Percentiles rank a stretch among this genome's conserved stretches.
Evolutionary conservation across 257 asterid species (phyloP).

Genomic region (Plantago major): DNA sequence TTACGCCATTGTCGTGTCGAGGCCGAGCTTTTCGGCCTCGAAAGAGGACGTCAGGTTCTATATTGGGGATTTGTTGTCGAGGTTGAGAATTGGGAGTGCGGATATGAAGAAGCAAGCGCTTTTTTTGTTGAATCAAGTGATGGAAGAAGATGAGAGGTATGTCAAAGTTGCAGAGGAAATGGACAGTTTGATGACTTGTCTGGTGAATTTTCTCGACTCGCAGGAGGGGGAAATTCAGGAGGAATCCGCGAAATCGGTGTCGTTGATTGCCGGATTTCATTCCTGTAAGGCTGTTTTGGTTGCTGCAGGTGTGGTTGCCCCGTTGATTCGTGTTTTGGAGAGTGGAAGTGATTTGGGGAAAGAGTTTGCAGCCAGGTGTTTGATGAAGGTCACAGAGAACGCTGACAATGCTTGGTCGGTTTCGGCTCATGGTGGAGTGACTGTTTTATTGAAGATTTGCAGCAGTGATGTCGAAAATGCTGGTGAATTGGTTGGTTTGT

Average conservation of each 20-base stretch:
- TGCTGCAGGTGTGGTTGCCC: slow-evolving; percentile 54
- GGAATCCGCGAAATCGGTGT: slow-evolving; percentile 55
- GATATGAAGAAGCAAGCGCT: slow-evolving; percentile 82
- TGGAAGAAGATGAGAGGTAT: slow-evolving; percentile 65
- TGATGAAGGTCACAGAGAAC: slow-evolving; percentile 74
- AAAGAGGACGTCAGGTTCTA: slow-evolving; percentile 68
- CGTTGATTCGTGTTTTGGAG: slow-evolving; percentile 64
- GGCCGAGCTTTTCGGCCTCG: slow-evolving; percentile 65
- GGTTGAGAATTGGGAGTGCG: slow-evolving; percentile 60
- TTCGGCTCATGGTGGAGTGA: slow-evolving; percentile 93
- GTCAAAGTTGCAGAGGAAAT: slow-evolving; percentile 49
- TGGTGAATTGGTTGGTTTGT: slow-evolving; percentile 42
- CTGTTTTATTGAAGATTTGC: slow-evolving; percentile 69
- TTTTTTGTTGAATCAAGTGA: slow-evolving; percentile 46
- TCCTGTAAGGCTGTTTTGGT: slow-evolving; percentile 34
- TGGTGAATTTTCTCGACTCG: slow-evolving; percentile 66
- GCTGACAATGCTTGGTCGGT: slow-evolving; percentile 92
- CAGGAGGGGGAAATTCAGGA: slow-evolving; percentile 52
- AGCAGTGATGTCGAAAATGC: slow-evolving; percentile 15
- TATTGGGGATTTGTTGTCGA: slow-evolving; percentile 55
- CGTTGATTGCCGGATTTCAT: slow-evolving; percentile 47
- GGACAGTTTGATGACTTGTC: slow-evolving; percentile 37
- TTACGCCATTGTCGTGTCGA: slow-evolving; percentile 65
- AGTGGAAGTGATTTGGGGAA: slow-evolving; percentile 53
- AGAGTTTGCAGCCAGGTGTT: slow-evolving; percentile 63